Evolutionary conservation across 768 basidiomycete species (phyloP).

Genomic region (Candolleomyces eurysporus): DNA sequence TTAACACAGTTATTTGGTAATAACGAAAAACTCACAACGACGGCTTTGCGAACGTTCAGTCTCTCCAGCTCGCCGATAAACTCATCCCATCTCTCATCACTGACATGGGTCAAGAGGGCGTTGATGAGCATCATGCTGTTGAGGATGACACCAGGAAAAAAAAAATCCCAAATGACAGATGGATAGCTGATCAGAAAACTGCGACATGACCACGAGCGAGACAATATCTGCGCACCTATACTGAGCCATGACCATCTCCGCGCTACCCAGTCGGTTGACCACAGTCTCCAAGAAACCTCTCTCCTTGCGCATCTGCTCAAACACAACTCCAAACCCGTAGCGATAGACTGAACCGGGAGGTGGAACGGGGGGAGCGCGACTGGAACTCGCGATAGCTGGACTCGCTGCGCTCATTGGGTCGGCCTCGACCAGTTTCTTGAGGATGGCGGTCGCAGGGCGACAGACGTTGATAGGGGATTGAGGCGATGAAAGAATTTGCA

Average conservation of each 20-base stretch:
- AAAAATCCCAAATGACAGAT: constrained; percentile 3
- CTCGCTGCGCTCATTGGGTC: constrained; percentile 70
- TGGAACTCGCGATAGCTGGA: constrained; percentile 54
- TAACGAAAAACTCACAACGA: constrained; percentile 58
- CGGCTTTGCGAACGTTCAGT: constrained; percentile 77
- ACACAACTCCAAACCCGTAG: constrained; percentile 84
- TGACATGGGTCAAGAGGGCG: constrained; percentile 77
- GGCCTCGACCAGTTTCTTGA: constrained; percentile 87
- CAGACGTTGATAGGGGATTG: constrained; percentile 85
- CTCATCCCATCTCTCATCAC: constrained; percentile 73
- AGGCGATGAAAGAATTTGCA: constrained; percentile 73
- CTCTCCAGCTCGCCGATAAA: constrained; percentile 74
- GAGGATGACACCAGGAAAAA: background rate
- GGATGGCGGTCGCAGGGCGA: constrained; percentile 85
- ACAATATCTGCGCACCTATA: constrained; percentile 53
- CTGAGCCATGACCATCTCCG: constrained; percentile 82
- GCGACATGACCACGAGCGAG: background rate
- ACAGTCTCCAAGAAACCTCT: constrained; percentile 74
- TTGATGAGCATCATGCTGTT: constrained; percentile 87
- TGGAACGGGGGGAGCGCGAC: constrained; percentile 47
- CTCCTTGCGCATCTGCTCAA: constrained; percentile 77
- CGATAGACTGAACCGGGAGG: constrained; percentile 74
- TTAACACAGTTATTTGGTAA: background rate
- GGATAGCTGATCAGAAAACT: constrained; percentile 5
- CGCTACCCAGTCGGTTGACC: constrained; percentile 74